A percentile compares a stretch with the other conserved stretches of the same genome.
Evolutionary conservation across 2,329 filamentous ascomycete species (phyloP).

Genomic region (Hypoxylon sp.): DNA sequence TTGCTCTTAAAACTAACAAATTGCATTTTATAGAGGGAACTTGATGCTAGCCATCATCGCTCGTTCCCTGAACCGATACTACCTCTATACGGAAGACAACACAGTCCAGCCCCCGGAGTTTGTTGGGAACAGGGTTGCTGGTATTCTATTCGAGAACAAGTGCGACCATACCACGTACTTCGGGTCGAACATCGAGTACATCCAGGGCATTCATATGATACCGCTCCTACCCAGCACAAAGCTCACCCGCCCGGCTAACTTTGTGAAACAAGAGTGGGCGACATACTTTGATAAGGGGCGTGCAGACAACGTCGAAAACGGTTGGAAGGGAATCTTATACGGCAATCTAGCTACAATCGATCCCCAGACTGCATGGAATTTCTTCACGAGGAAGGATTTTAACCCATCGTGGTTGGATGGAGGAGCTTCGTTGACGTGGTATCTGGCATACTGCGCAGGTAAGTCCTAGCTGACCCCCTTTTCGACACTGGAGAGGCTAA

Average conservation of each 20-base stretch:
- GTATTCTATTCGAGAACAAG: conserved; percentile 93
- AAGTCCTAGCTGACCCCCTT: conserved; percentile 54
- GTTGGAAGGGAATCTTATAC: conserved; percentile 89
- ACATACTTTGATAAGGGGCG: conserved; percentile 80
- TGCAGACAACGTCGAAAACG: conserved; percentile 75
- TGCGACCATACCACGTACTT: conserved; percentile 95
- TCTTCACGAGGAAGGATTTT: conserved; percentile 79
- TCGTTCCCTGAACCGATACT: conserved; percentile 83
- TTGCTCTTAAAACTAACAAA: conserved; percentile 12
- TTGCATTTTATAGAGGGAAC: conserved; percentile 69
- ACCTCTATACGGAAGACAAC: conserved; percentile 82
- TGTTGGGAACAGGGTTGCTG: conserved; percentile 80
- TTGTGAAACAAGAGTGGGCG: conserved; percentile 88
- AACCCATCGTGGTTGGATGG: conserved; percentile 81
- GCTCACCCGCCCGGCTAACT: conserved; percentile 75
- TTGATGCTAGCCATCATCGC: conserved; percentile 86
- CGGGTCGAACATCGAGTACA: conserved; percentile 77
- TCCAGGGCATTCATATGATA: conserved; percentile 82
- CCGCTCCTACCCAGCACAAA: conserved; percentile 74
- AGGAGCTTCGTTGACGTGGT: conserved; percentile 88
- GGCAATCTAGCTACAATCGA: conserved; percentile 86
- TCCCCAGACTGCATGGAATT: conserved; percentile 77
- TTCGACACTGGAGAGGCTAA: conserved; percentile 21
- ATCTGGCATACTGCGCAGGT: conserved; percentile 83
- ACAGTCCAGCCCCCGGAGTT: conserved; percentile 80